Conservation (phyloP, 2,329 filamentous ascomycete genomes). For the Fusarium sp. region DNA sequence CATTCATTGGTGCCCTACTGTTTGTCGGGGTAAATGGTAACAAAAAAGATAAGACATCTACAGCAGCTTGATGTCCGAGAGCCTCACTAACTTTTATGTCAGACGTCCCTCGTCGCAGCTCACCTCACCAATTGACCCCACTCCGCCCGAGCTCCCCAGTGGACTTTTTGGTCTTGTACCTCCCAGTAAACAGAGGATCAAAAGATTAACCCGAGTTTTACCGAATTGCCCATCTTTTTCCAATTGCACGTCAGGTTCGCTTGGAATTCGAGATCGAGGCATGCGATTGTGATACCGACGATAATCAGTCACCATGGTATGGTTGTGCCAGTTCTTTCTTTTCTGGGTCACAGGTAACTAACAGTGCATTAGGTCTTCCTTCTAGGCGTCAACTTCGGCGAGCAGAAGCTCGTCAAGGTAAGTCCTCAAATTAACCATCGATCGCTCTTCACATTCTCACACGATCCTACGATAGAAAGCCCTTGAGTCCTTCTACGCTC, state of each 20-base stretch:
- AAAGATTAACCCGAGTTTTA: slow-evolving; percentile 46
- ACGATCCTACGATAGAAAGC: slow-evolving; percentile 63
- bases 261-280: slow-evolving; percentile 32
- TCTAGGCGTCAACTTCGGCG: slow-evolving; percentile 85
- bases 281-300: slow-evolving; percentile 38
- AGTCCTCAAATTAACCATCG: slow-evolving; percentile 38
- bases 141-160: slow-evolving; percentile 4
- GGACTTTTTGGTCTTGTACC: not conserved
- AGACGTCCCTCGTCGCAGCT: slow-evolving; percentile 1
- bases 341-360: not conserved
- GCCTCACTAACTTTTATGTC: slow-evolving; percentile 6
- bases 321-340: not conserved
- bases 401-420: slow-evolving; percentile 86
- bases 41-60: slow-evolving; percentile 11
- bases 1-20: slow-evolving; percentile 14
- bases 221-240: slow-evolving; percentile 42
- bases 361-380: slow-evolving; percentile 75
- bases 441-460: slow-evolving; percentile 18
- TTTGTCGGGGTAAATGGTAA: not conserved
- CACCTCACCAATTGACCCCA: not conserved
- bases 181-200: not conserved
- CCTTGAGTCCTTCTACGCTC: slow-evolving; percentile 86
- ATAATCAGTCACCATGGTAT: slow-evolving; percentile 42
- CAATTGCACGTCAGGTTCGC: slow-evolving; percentile 16
- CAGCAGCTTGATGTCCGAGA: not conserved